phyloP scores from a whole-genome alignment of 2,329 filamentous ascomycete genomes.

The Microthyrium microscopicum region DNA sequence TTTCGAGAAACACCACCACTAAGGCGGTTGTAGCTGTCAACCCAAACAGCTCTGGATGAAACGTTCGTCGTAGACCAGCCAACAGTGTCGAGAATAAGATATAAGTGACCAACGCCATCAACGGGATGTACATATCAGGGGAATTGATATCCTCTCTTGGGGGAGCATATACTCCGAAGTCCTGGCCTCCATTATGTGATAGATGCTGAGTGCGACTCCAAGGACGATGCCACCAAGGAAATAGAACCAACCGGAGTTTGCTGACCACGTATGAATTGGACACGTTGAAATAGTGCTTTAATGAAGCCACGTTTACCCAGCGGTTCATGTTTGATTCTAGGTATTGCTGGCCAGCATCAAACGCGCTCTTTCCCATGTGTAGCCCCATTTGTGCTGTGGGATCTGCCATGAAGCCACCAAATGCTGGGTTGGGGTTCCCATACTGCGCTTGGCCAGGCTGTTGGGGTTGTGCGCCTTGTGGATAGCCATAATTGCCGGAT shows the following conservation, averaged over 20 bases:
- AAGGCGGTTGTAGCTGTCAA: conserved; percentile 75
- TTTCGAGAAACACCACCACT: conserved; percentile 71
- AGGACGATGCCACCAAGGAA: conserved; percentile 93
- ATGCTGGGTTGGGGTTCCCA: conserved; percentile 36
- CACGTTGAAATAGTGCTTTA: conserved; percentile 97
- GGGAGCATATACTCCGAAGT: conserved; percentile 58
- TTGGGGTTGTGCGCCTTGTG: conserved; percentile 46
- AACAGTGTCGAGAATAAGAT: conserved; percentile 85
- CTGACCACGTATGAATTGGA: conserved; percentile 92
- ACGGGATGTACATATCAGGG: conserved; percentile 96
- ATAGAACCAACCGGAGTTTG: conserved; percentile 85
- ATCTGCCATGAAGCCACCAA: conserved; percentile 90
- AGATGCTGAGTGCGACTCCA: conserved; percentile 79
- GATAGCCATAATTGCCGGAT: conserved; percentile 51
- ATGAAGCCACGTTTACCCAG: conserved; percentile 79
- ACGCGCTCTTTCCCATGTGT: conserved; percentile 81
- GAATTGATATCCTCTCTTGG: conserved; percentile 93
- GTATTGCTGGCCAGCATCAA: conserved; percentile 84
- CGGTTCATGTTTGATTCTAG: conserved; percentile 86
- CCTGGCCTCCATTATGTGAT: conserved; percentile 40
- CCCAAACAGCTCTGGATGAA: conserved; percentile 85
- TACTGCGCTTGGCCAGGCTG: conserved; percentile 15
- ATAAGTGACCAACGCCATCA: conserved; percentile 52
- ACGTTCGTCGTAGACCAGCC: conserved; percentile 75
- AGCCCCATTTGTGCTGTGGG: conserved; percentile 88